Conservation (phyloP, 495 filamentous ascomycete species). For the Xylaria acuta region DNA sequence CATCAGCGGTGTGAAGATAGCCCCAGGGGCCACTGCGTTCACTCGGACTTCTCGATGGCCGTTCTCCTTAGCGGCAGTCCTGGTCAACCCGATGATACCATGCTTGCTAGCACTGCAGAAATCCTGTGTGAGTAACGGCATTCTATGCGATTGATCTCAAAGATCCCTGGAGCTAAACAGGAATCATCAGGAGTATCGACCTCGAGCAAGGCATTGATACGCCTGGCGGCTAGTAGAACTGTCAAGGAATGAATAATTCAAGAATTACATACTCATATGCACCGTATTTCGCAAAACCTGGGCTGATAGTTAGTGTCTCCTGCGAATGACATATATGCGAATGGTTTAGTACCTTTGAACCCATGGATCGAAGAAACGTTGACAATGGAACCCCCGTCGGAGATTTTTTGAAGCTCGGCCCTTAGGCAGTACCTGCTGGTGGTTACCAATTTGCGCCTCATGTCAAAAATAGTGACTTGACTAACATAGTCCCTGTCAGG, state of each 20-base stretch:
- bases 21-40: conserved; percentile 64
- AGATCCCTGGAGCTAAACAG: neutral
- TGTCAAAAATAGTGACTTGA: neutral
- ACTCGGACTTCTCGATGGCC: conserved; percentile 60
- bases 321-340: conserved; percentile 9
- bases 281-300: conserved; percentile 50
- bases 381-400: conserved; percentile 60
- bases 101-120: conserved; percentile 53
- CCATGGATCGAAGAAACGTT: conserved; percentile 64
- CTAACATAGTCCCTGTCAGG: conserved; percentile 62
- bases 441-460: conserved; percentile 20
- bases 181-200: neutral
- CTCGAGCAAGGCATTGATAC: neutral
- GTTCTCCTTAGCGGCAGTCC: conserved; percentile 63
- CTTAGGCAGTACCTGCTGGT: conserved; percentile 50
- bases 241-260: neutral
- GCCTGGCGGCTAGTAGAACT: no score
- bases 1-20: conserved; percentile 63
- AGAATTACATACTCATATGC: conserved; percentile 51
- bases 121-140: conserved; percentile 12
- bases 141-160: neutral
- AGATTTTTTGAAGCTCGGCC: conserved; percentile 58
- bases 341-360: conserved; percentile 48
- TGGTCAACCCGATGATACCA: conserved; percentile 66
- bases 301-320: conserved; percentile 21